Conservation (phyloP, 2,329 filamentous ascomycete species). For the Phialophora verrucosa region DNA sequence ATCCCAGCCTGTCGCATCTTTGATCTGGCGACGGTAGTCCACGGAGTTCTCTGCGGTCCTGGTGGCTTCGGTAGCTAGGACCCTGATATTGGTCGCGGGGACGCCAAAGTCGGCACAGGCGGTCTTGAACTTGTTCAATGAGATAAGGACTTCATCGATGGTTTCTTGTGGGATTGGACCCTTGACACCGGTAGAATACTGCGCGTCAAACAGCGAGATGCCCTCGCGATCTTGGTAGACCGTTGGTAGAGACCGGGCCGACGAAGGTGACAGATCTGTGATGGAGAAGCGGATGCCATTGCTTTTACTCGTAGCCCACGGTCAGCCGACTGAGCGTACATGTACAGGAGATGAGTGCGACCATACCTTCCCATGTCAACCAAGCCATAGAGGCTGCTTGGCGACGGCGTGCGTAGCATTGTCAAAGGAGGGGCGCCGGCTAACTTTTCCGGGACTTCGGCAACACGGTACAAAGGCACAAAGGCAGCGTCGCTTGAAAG, state of each 20-base stretch:
- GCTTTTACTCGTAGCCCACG: conserved; percentile 46
- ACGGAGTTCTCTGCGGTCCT: conserved; percentile 76
- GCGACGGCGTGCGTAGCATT: conserved; percentile 28
- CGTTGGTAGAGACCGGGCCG: conserved; percentile 74
- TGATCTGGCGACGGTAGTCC: conserved; percentile 72
- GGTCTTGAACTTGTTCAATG: conserved; percentile 71
- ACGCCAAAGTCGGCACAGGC: conserved; percentile 75
- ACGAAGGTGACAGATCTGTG: conserved; percentile 74
- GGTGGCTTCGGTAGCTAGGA: conserved; percentile 89
- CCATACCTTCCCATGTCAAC: conserved; percentile 52
- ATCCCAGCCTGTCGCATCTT: conserved; percentile 66
- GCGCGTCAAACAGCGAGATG: conserved; percentile 86
- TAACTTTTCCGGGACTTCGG: background rate
- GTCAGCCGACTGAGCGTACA: background rate
- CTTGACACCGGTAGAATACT: conserved; percentile 52
- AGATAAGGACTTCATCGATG: conserved; percentile 69
- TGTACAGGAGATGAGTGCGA: conserved; percentile 1
- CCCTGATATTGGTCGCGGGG: conserved; percentile 65
- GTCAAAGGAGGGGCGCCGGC: conserved; percentile 3
- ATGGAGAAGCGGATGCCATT: conserved; percentile 95
- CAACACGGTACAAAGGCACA: background rate
- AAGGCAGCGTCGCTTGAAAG: background rate
- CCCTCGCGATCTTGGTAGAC: conserved; percentile 77
- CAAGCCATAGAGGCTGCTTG: conserved; percentile 44
- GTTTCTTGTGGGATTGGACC: conserved; percentile 63